A percentile compares a stretch with the other conserved stretches of the same genome.
These are phyloP conservation scores for Coelastrella sp. DNA, from an alignment of 139 green algal species.

Conservation along the genomic window DNA sequence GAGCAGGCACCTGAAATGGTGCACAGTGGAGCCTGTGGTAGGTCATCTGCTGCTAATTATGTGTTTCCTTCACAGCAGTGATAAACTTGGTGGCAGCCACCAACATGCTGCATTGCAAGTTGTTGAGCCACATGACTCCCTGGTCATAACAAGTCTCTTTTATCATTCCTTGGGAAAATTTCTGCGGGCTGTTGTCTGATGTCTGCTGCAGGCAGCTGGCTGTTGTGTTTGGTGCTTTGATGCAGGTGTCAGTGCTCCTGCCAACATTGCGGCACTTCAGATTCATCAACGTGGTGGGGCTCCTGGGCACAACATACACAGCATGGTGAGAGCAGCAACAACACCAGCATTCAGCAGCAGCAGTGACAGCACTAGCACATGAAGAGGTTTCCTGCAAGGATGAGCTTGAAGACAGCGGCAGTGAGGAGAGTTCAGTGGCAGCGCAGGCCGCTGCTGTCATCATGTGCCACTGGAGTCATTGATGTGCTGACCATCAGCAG, in stretches of 20 bases:
- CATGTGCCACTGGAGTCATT: no score
- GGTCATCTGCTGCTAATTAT: no score
- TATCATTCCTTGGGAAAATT: no score
- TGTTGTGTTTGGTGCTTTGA: conserved; percentile 37
- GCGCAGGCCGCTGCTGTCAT: no score
- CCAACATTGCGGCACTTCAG: conserved; percentile 40
- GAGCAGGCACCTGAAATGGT: no score
- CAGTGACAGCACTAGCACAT: background rate
- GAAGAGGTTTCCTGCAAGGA: background rate
- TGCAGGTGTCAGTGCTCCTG: conserved; percentile 40
- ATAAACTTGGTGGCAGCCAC: background rate
- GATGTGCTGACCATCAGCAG: no score
- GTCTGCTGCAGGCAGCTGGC: conserved; percentile 29
- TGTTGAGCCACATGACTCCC: background rate
- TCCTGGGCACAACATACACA: conserved; percentile 36
- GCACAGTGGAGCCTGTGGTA: no score
- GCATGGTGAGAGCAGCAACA: conserved; percentile 3
- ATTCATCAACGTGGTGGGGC: conserved; percentile 40
- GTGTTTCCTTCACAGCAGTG: background rate
- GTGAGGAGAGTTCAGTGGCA: no score
- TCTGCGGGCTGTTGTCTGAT: background rate
- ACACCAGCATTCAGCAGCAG: background rate
- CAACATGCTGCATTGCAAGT: background rate
- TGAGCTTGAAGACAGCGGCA: no score
- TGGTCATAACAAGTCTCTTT: background rate